These are phyloP conservation scores for Deinandra increscens DNA, from an alignment of 129 eudicot genomes.

Conservation along the genomic window DNA sequence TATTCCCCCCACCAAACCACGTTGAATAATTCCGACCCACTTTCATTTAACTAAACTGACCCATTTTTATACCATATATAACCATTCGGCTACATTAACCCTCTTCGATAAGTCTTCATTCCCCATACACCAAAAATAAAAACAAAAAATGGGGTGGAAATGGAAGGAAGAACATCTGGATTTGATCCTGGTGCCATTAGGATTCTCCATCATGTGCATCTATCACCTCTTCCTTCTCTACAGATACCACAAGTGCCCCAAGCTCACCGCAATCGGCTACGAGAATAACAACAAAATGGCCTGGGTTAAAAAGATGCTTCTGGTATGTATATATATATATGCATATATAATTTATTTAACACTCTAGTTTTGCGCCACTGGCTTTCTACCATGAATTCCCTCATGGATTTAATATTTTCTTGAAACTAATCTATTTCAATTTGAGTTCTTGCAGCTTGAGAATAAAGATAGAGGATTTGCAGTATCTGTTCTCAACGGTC, in stretches of 20 bases:
- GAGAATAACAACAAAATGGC: slow-evolving; percentile 61
- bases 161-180: slow-evolving; percentile 74
- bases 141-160: slow-evolving; percentile 40
- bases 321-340: too few species aligned
- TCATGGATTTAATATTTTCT: too few species aligned
- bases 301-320: slow-evolving; percentile 75
- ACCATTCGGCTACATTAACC: slow-evolving; percentile 12
- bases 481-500: slow-evolving; percentile 47
- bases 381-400: too few species aligned
- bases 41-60: slow-evolving; percentile 22
- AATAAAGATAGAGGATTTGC: slow-evolving; percentile 53
- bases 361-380: too few species aligned
- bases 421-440: too few species aligned
- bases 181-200: slow-evolving; percentile 60
- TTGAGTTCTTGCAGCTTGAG: slow-evolving; percentile 45
- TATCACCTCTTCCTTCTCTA: slow-evolving; percentile 73
- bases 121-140: neutral
- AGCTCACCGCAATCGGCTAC: slow-evolving; percentile 52
- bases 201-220: slow-evolving; percentile 54
- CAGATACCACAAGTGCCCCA: slow-evolving; percentile 48
- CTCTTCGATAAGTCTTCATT: too few species aligned
- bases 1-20: slow-evolving; percentile 25
- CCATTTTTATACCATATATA: slow-evolving; percentile 3
- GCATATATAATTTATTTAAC: too few species aligned
- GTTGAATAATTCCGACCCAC: slow-evolving; percentile 25